These are phyloP conservation scores for Talaromyces verruculosus DNA, from an alignment of 2,329 filamentous ascomycete species.

Conservation along the genomic window DNA sequence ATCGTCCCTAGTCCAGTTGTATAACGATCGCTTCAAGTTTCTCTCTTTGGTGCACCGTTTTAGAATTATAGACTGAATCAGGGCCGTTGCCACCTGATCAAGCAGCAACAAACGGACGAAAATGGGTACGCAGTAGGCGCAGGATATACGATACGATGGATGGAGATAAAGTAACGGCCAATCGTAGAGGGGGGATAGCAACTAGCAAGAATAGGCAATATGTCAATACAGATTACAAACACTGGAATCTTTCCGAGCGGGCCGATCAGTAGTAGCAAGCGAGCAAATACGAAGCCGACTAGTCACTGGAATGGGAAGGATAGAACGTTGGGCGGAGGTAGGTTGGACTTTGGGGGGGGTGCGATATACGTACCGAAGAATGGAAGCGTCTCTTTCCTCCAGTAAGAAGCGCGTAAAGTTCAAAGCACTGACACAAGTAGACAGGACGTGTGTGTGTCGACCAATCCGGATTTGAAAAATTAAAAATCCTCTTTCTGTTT, in stretches of 20 bases:
- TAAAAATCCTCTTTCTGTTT: not conserved
- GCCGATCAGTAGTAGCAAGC: conserved; percentile 20
- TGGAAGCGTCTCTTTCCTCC: conserved; percentile 10
- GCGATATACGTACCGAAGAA: conserved; percentile 14
- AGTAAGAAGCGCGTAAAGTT: not conserved
- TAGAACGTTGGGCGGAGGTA: not conserved
- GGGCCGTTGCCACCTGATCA: not conserved
- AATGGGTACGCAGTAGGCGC: not conserved
- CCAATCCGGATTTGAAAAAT: conserved; percentile 5
- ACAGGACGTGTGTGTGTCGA: not conserved
- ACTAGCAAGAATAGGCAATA: not conserved
- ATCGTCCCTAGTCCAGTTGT: not conserved
- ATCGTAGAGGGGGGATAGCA: not conserved
- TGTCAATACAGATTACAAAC: conserved; percentile 11
- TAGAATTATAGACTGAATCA: not conserved
- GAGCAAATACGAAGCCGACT: conserved; percentile 13
- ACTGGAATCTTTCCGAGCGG: conserved; percentile 20
- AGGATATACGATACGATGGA: not conserved
- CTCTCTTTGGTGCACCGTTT: not conserved
- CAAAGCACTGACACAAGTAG: not conserved
- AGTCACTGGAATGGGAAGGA: conserved; percentile 11
- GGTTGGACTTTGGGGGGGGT: not conserved
- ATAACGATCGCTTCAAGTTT: not conserved
- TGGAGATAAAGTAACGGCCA: not conserved
- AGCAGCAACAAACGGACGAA: not conserved